Evolutionary conservation across 225 moss, liverwort and hornwort genomes (phyloP).

Genomic region (Physcomitrellopsis africana): DNA sequence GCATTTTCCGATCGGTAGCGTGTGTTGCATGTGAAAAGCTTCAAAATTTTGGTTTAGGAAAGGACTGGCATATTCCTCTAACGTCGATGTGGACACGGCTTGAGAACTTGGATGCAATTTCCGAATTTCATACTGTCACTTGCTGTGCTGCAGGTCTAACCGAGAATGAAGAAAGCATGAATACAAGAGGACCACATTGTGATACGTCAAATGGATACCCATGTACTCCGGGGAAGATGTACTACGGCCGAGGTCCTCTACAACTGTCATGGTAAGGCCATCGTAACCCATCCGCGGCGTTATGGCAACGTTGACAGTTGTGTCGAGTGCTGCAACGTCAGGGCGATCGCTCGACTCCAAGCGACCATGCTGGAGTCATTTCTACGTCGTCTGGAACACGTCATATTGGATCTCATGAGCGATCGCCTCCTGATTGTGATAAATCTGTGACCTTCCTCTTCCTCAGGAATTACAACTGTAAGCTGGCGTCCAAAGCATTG

Average conservation of each 20-base stretch:
- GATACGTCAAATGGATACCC: not conserved
- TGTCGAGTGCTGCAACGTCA: no score
- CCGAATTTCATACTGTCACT: no score
- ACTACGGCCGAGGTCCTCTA: constrained; percentile 12
- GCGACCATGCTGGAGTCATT: no score
- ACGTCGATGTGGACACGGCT: no score
- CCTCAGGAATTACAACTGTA: constrained; percentile 21
- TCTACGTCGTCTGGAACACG: no score
- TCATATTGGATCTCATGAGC: no score
- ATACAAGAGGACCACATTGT: not conserved
- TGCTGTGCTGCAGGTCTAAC: not conserved
- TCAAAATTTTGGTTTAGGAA: no score
- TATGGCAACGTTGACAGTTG: not conserved
- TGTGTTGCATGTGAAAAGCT: not conserved
- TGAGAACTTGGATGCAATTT: no score
- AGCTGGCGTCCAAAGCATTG: constrained; percentile 1
- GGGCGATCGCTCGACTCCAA: no score
- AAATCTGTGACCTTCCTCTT: not conserved
- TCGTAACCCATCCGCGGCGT: not conserved
- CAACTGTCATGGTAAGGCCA: constrained; percentile 24
- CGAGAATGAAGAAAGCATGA: not conserved
- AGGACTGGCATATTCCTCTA: no score
- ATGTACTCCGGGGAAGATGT: not conserved
- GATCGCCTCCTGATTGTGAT: not conserved
- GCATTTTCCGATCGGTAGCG: not conserved